phyloP scores from a whole-genome alignment of 805 yeast species.

The Spathaspora arborariae region DNA sequence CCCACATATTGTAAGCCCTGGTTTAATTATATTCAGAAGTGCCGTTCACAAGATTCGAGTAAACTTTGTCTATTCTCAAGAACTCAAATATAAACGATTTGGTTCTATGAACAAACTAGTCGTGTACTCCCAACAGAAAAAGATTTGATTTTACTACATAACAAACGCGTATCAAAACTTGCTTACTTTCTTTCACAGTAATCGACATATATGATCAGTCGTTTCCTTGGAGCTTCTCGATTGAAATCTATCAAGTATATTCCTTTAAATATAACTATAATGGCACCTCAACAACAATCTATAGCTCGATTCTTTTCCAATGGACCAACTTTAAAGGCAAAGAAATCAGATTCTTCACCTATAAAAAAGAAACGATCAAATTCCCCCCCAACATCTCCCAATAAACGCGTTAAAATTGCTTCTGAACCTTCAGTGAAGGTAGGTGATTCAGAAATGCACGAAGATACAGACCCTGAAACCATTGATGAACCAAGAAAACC shows the following conservation, averaged over 20 bases:
- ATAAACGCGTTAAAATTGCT: neutral
- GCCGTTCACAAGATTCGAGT: too few species aligned
- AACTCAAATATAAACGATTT: too few species aligned
- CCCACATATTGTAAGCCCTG: too few species aligned
- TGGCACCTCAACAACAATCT: conserved; percentile 31
- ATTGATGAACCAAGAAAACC: conserved; percentile 1
- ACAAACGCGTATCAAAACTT: neutral
- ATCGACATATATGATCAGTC: neutral
- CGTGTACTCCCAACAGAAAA: too few species aligned
- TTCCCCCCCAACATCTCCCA: neutral
- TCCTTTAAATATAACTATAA: conserved; percentile 2
- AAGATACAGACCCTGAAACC: conserved; percentile 6
- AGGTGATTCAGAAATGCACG: conserved; percentile 1
- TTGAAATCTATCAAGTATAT: neutral
- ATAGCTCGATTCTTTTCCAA: conserved; percentile 28
- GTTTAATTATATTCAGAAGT: too few species aligned
- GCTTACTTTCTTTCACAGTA: neutral
- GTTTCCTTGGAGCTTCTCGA: neutral
- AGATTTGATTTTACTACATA: too few species aligned
- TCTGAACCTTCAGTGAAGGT: neutral
- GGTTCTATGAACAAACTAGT: too few species aligned
- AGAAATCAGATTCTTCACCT: neutral
- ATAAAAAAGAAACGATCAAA: neutral
- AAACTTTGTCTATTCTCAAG: too few species aligned
- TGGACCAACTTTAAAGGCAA: neutral